Conservation (phyloP, 768 basidiomycete species). For the Fomitopsis serialis region DNA sequence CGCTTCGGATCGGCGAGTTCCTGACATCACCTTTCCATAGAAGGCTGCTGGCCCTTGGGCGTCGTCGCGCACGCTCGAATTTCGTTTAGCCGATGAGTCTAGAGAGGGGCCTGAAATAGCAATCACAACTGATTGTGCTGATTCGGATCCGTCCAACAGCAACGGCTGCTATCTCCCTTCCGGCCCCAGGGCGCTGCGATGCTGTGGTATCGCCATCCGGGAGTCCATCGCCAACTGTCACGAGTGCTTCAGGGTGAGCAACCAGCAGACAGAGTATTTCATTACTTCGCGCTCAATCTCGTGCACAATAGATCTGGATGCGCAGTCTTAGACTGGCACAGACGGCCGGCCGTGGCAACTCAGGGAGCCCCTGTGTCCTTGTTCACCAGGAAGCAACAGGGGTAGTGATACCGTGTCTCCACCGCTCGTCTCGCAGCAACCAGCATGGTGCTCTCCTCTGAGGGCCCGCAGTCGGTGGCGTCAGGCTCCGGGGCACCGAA, state of each 20-base stretch:
- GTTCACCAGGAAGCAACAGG: too few relatives aligned
- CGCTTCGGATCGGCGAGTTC: neutral
- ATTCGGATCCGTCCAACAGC: neutral
- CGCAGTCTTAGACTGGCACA: too few relatives aligned
- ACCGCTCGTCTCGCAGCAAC: too few relatives aligned
- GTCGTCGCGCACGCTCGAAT: neutral
- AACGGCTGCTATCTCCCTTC: neutral
- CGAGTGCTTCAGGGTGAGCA: too few relatives aligned
- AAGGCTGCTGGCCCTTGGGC: neutral
- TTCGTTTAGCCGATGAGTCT: neutral
- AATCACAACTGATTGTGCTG: neutral
- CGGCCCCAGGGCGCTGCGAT: neutral
- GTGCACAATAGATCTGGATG: too few relatives aligned
- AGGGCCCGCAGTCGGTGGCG: neutral
- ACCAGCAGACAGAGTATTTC: too few relatives aligned
- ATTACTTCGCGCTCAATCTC: too few relatives aligned
- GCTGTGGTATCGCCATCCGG: neutral
- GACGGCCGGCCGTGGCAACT: too few relatives aligned
- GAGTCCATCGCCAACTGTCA: neutral
- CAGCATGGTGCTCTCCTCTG: too few relatives aligned
- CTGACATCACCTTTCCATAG: neutral
- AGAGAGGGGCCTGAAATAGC: neutral
- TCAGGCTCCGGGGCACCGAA: neutral
- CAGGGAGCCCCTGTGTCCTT: too few relatives aligned
- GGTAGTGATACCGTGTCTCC: too few relatives aligned